Evolutionary conservation across 768 basidiomycete species (phyloP).

Genomic region (Suillus americanus): DNA sequence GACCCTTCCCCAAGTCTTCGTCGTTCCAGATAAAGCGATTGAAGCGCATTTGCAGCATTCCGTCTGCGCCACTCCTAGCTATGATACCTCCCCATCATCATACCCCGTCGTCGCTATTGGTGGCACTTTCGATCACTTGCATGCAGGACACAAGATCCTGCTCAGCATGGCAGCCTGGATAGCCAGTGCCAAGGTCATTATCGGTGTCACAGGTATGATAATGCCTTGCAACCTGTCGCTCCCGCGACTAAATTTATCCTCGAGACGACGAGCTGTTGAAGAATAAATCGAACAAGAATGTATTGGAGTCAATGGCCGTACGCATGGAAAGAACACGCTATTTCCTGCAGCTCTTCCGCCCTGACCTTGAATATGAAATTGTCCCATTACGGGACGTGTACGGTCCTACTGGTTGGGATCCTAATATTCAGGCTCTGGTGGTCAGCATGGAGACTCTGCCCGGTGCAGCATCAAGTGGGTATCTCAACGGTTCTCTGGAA

Average conservation of each 20-base stretch:
- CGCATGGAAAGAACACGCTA: conserved; percentile 59
- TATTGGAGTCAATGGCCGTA: conserved; percentile 59
- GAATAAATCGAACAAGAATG: conserved; percentile 67
- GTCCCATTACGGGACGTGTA: conserved; percentile 82
- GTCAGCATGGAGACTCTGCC: conserved; percentile 85
- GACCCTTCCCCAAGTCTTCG: conserved; percentile 31
- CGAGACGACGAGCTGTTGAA: conserved; percentile 68
- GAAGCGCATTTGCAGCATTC: conserved; percentile 7
- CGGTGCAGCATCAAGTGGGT: conserved; percentile 75
- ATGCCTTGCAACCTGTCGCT: conserved; percentile 8
- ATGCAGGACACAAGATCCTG: conserved; percentile 96
- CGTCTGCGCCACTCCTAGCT: background rate
- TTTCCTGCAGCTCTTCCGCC: conserved; percentile 73
- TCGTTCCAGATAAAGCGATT: conserved; percentile 15
- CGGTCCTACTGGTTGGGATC: conserved; percentile 88
- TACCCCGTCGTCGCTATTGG: conserved; percentile 83
- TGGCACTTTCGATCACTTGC: conserved; percentile 97
- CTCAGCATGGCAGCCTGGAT: conserved; percentile 91
- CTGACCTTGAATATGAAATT: conserved; percentile 62
- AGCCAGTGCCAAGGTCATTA: conserved; percentile 73
- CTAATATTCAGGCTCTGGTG: conserved; percentile 87
- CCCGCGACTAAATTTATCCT: conserved; percentile 14
- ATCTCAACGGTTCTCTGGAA: background rate
- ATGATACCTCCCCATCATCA: conserved; percentile 13
- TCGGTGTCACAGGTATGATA: conserved; percentile 81